These are phyloP conservation scores for Bassia scoparia DNA, from an alignment of 148 eudicot genomes.

Conservation along the genomic window DNA sequence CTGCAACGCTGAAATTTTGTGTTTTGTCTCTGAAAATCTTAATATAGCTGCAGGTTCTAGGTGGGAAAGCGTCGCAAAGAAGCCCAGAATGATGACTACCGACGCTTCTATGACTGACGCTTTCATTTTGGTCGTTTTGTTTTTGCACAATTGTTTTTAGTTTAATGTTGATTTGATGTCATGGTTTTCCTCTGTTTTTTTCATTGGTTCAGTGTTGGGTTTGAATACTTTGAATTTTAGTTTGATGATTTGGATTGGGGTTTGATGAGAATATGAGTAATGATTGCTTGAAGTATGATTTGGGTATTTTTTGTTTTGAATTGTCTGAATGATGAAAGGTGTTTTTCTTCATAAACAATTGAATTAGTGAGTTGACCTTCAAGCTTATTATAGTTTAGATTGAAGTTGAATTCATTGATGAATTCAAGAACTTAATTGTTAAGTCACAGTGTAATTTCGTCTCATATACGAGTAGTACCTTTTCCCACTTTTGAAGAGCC, in stretches of 20 bases:
- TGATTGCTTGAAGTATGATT: neutral
- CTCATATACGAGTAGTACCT: neutral
- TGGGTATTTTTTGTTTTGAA: neutral
- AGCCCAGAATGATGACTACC: conserved; percentile 52
- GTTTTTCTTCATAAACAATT: neutral
- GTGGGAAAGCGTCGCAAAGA: conserved; percentile 51
- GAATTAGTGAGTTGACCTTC: neutral
- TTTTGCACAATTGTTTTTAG: neutral
- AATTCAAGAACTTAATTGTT: conserved; percentile 1
- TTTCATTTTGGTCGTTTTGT: conserved; percentile 23
- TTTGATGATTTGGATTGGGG: neutral
- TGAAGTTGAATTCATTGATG: conserved; percentile 1
- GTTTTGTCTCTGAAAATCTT: conserved; percentile 1
- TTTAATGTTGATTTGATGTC: neutral
- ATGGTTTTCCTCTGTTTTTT: neutral
- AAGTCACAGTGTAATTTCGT: neutral
- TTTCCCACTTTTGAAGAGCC: neutral
- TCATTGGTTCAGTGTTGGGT: neutral
- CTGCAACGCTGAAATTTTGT: neutral
- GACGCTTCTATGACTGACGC: conserved; percentile 50
- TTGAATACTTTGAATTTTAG: neutral
- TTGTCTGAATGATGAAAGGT: neutral
- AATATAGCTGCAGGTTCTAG: conserved; percentile 41
- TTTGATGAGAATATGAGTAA: neutral
- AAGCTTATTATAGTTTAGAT: neutral